A percentile compares a stretch with the other conserved stretches of the same genome.
Conservation (phyloP, 1,284 basidiomycete genomes). For the Hypsizygus ulmarius region DNA sequence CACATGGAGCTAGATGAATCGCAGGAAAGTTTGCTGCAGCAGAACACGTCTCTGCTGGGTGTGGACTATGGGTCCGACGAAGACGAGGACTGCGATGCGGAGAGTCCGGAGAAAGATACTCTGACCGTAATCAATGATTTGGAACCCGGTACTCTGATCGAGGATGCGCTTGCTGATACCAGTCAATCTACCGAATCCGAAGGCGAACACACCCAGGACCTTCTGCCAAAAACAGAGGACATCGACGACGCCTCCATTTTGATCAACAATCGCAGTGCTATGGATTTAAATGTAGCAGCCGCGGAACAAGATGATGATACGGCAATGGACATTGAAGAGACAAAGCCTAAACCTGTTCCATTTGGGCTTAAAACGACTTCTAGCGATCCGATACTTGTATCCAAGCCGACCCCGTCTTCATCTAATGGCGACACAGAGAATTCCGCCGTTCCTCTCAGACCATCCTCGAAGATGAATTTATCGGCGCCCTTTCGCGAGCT, state of each 20-base stretch:
- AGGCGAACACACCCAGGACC: constrained; percentile 31
- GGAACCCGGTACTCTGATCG: constrained; percentile 45
- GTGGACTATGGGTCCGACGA: constrained; percentile 57
- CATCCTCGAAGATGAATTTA: constrained; percentile 37
- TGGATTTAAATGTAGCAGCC: not conserved
- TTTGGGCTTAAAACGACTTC: constrained; percentile 17
- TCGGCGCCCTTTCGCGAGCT: constrained; percentile 58
- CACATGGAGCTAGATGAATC: constrained; percentile 18
- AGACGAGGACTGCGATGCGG: constrained; percentile 61
- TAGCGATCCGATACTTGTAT: constrained; percentile 15
- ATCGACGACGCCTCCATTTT: constrained; percentile 55
- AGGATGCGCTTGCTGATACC: constrained; percentile 49
- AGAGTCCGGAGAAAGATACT: constrained; percentile 52
- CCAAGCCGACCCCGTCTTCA: constrained; percentile 23
- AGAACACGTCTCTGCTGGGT: constrained; percentile 30
- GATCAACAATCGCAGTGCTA: constrained; percentile 25
- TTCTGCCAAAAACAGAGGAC: constrained; percentile 62
- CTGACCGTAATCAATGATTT: constrained; percentile 57
- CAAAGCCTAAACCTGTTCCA: constrained; percentile 1
- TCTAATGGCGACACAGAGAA: constrained; percentile 30
- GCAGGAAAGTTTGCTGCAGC: constrained; percentile 8
- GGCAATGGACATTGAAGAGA: constrained; percentile 37
- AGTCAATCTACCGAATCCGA: constrained; percentile 26
- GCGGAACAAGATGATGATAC: not conserved
- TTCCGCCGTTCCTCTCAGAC: constrained; percentile 30